Conservation (phyloP, 257 asterid genomes). For the Handroanthus guayacan region DNA sequence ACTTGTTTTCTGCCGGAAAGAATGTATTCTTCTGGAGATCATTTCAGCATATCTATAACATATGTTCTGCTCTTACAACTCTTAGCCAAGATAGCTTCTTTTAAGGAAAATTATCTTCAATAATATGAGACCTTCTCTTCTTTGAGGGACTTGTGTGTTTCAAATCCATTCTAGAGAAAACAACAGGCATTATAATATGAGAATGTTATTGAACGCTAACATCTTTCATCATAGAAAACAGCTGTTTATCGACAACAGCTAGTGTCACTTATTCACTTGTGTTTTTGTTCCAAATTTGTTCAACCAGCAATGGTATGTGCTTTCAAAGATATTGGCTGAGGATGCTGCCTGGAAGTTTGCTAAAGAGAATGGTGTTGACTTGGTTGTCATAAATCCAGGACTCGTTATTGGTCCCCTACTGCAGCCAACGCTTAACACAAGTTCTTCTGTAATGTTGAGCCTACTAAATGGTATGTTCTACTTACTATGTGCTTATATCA, state of each 20-base stretch:
- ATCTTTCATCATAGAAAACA: neutral
- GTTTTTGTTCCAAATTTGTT: neutral
- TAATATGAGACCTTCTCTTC: too few species aligned
- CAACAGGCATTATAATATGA: too few species aligned
- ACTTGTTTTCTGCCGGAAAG: too few species aligned
- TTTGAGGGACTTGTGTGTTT: too few species aligned
- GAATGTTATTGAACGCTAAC: neutral
- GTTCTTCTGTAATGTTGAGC: slow-evolving; percentile 55
- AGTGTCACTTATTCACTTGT: neutral
- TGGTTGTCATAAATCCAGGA: slow-evolving; percentile 71
- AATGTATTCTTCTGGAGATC: neutral
- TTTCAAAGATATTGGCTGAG: slow-evolving; percentile 76
- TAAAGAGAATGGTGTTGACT: slow-evolving; percentile 62
- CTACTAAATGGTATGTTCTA: slow-evolving; percentile 53
- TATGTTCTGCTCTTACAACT: neutral
- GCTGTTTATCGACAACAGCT: neutral
- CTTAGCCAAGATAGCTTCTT: neutral
- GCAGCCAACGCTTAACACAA: slow-evolving; percentile 73
- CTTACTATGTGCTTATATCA: neutral
- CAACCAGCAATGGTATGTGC: slow-evolving; percentile 72
- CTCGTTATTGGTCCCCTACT: slow-evolving; percentile 72
- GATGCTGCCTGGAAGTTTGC: slow-evolving; percentile 75
- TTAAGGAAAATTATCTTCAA: neutral
- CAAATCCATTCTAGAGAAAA: too few species aligned
- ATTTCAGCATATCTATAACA: neutral